These are phyloP conservation scores for Binderoboletus segoi DNA, from an alignment of 1,284 basidiomycete genomes.

Conservation along the genomic window DNA sequence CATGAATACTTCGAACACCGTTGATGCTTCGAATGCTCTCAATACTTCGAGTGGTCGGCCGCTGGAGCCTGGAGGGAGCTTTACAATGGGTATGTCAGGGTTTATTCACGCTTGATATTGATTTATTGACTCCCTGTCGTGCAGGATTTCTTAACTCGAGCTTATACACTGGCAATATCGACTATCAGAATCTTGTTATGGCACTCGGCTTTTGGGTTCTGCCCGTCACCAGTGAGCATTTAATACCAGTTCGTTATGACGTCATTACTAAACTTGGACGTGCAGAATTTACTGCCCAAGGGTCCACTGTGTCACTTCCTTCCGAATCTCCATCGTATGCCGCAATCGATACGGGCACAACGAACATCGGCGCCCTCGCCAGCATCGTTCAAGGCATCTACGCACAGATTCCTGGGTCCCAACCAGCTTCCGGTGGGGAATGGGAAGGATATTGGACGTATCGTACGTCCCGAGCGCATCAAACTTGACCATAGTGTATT, in stretches of 20 bases:
- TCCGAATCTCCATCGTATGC: conserved; percentile 52
- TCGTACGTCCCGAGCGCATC: conserved; percentile 46
- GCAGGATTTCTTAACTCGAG: conserved; percentile 64
- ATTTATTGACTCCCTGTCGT: conserved; percentile 1
- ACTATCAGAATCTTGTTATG: conserved; percentile 66
- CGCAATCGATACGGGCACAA: conserved; percentile 88
- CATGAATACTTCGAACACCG: conserved; percentile 45
- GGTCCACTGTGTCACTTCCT: conserved; percentile 51
- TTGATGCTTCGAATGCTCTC: too few species aligned
- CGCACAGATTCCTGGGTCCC: conserved; percentile 70
- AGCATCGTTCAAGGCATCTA: conserved; percentile 66
- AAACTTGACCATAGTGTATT: background rate
- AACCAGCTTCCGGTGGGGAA: conserved; percentile 54
- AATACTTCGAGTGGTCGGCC: conserved; percentile 52
- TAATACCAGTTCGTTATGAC: background rate
- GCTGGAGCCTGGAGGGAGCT: conserved; percentile 76
- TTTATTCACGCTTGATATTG: background rate
- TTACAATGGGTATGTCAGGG: conserved; percentile 64
- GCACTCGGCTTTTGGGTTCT: conserved; percentile 62
- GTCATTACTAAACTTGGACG: background rate
- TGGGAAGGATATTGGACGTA: conserved; percentile 78
- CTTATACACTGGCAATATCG: conserved; percentile 78
- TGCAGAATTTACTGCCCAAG: conserved; percentile 59
- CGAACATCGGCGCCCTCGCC: conserved; percentile 83
- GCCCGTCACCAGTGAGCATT: conserved; percentile 49